These are phyloP conservation scores for Leccinum laetum DNA, from an alignment of 1,284 basidiomycete species.

Conservation along the genomic window DNA sequence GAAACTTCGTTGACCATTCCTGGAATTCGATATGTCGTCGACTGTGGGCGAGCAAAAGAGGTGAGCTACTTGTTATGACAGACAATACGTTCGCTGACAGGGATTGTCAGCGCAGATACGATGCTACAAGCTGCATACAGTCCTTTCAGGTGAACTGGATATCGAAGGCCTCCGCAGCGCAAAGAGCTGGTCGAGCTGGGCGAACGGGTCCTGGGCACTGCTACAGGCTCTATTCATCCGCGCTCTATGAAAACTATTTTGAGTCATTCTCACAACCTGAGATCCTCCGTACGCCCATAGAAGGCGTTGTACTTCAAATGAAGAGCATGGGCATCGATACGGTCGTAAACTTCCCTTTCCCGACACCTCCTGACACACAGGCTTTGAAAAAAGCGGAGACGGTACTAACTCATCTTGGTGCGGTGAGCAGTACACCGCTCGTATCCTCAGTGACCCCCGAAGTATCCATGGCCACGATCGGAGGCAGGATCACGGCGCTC, in stretches of 20 bases:
- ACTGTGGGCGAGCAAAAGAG: slow-evolving; percentile 97
- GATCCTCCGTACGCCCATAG: slow-evolving; percentile 95
- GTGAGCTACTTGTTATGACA: slow-evolving; percentile 38
- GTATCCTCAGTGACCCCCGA: slow-evolving; percentile 23
- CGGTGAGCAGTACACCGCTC: slow-evolving; percentile 53
- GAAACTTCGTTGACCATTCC: slow-evolving; percentile 99
- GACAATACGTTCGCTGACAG: slow-evolving; percentile 4
- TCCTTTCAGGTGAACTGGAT: slow-evolving; percentile 95
- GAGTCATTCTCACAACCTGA: slow-evolving; percentile 88
- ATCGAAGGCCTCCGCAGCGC: slow-evolving; percentile 95
- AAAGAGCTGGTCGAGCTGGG: slow-evolving; percentile 94
- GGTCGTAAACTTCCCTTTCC: slow-evolving; percentile 98
- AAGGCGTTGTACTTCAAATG: slow-evolving; percentile 98
- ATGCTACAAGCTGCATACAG: slow-evolving; percentile 95
- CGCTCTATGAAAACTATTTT: slow-evolving; percentile 92
- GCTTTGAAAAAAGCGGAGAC: slow-evolving; percentile 84
- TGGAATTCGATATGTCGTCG: slow-evolving; percentile 97
- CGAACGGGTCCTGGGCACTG: slow-evolving; percentile 94
- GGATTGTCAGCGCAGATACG: slow-evolving; percentile 85
- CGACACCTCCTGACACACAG: slow-evolving; percentile 89
- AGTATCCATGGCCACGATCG: slow-evolving; percentile 31
- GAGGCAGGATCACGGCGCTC: slow-evolving; percentile 81
- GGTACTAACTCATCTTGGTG: slow-evolving; percentile 82
- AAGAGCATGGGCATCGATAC: slow-evolving; percentile 95
- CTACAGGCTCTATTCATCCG: slow-evolving; percentile 92